These are phyloP conservation scores for Pezicula carpinea DNA, from an alignment of 2,329 filamentous ascomycete species.

Conservation along the genomic window DNA sequence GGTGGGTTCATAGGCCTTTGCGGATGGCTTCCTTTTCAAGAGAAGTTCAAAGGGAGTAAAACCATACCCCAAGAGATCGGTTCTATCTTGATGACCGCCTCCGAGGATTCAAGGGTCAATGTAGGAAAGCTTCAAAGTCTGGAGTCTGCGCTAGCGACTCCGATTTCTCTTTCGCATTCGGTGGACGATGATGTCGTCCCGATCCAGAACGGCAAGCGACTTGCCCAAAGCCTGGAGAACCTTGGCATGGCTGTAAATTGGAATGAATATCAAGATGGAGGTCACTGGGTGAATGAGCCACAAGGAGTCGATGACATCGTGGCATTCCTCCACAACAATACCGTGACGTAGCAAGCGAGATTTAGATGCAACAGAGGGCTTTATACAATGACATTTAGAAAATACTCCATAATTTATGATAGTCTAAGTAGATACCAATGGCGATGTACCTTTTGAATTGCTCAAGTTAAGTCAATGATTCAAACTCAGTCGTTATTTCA, in stretches of 20 bases:
- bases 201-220: conserved; percentile 31
- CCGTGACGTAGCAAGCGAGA: no score
- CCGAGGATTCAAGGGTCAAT: conserved; percentile 15
- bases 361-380: no score
- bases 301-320: conserved; percentile 37
- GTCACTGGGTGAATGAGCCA: conserved; percentile 41
- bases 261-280: conserved; percentile 38
- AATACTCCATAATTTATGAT: no score
- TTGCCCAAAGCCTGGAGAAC: conserved; percentile 30
- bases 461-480: no score
- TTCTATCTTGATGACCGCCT: not conserved
- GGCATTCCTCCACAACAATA: conserved; percentile 4
- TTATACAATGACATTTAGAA: no score
- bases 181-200: conserved; percentile 38
- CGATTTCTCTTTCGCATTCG: conserved; percentile 41
- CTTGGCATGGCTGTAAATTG: conserved; percentile 36
- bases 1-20: conserved; percentile 36
- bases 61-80: not conserved
- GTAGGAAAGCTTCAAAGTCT: not conserved
- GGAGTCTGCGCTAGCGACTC: conserved; percentile 29
- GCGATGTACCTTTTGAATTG: no score
- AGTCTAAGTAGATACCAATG: no score
- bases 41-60: not conserved
- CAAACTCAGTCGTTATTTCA: no score
- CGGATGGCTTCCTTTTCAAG: conserved; percentile 28